phyloP scores from a whole-genome alignment of 768 basidiomycete genomes.

The Tephrocybe sp. region DNA sequence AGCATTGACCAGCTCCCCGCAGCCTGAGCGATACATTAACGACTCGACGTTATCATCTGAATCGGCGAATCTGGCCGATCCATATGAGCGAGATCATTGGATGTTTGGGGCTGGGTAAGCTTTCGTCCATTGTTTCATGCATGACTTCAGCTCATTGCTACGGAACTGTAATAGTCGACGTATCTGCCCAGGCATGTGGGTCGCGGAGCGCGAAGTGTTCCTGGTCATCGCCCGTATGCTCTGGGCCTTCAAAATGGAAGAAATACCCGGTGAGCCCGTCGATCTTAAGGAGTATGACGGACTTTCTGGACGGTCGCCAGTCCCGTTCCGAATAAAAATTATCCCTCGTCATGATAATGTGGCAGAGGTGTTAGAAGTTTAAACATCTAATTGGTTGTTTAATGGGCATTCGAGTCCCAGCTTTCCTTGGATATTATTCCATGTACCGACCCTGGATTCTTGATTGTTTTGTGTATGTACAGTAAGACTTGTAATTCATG shows the following conservation, averaged over 20 bases:
- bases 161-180: constrained; percentile 23
- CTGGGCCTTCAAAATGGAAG: constrained; percentile 45
- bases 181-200: constrained; percentile 44
- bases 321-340: constrained; percentile 39
- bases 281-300: constrained; percentile 49
- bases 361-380: constrained; percentile 21
- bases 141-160: neutral
- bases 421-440: constrained; percentile 2
- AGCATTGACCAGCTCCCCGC: neutral
- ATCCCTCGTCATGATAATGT: constrained; percentile 31
- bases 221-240: constrained; percentile 45
- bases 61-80: constrained; percentile 40
- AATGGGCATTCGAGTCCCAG: neutral
- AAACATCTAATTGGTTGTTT: neutral
- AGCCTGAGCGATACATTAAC: constrained; percentile 47
- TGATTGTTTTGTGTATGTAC: neutral
- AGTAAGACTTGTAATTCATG: constrained; percentile 1
- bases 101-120: constrained; percentile 47
- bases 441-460: neutral
- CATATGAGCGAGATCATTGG: constrained; percentile 50
- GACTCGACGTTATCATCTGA: constrained; percentile 38
- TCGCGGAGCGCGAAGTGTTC: constrained; percentile 47
- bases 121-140: neutral
- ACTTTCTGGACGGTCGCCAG: constrained; percentile 42
- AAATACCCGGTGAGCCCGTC: constrained; percentile 41